Evolutionary conservation across 148 eudicot species (phyloP).

Genomic region (Cornus kousa): DNA sequence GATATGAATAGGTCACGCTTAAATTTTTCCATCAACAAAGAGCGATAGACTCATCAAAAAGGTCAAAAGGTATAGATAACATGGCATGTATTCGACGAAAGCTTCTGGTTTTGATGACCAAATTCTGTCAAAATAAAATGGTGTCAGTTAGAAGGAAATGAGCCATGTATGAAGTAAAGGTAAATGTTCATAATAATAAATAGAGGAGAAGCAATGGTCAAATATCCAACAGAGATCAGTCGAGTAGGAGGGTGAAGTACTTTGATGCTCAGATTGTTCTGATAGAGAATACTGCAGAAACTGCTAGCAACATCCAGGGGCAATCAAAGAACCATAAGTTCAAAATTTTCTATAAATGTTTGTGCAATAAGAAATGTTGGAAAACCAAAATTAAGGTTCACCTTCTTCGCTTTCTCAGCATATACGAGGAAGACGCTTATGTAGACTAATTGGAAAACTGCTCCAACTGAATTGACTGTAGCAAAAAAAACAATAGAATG

Average conservation of each 20-base stretch:
- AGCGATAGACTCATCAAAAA: constrained; percentile 47
- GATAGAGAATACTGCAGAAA: constrained; percentile 27
- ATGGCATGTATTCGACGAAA: constrained; percentile 48
- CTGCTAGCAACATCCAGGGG: constrained; percentile 18
- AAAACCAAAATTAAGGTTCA: constrained; percentile 3
- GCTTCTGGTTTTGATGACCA: constrained; percentile 49
- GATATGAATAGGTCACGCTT: constrained; percentile 35
- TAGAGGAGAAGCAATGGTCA: constrained; percentile 39
- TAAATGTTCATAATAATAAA: constrained; percentile 31
- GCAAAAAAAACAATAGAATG: constrained; percentile 23
- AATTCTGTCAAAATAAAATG: constrained; percentile 28
- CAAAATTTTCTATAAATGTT: no score
- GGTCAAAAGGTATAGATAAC: constrained; percentile 41
- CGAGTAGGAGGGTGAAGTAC: constrained; percentile 27
- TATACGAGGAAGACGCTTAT: constrained; percentile 30
- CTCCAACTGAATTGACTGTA: constrained; percentile 47
- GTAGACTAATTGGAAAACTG: constrained; percentile 37
- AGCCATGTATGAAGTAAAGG: background rate
- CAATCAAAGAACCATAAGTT: background rate
- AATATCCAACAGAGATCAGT: constrained; percentile 42
- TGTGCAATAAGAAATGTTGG: background rate
- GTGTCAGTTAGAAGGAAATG: background rate
- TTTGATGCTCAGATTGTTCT: constrained; percentile 30
- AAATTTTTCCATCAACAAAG: constrained; percentile 28
- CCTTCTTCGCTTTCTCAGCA: constrained; percentile 38